Conservation (phyloP, 208 protist species). For the Leishmania martiniquensis region DNA sequence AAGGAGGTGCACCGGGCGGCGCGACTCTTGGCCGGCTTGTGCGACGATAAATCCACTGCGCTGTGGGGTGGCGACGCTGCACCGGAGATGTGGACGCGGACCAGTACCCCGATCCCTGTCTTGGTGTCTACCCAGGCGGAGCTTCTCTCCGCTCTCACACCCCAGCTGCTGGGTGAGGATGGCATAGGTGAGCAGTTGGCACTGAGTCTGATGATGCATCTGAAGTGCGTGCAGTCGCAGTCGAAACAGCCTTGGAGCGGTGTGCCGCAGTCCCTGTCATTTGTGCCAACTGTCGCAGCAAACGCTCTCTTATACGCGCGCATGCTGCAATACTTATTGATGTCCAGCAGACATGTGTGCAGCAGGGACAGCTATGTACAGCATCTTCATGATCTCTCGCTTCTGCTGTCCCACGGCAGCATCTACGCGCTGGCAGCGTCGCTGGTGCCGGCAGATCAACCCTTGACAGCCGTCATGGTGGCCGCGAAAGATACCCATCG, state of each 20-base stretch:
- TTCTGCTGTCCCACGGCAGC: conserved; percentile 46
- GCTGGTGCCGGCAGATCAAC: conserved; percentile 44
- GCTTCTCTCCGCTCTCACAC: conserved; percentile 25
- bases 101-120: conserved; percentile 9
- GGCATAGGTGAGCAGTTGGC: conserved; percentile 16
- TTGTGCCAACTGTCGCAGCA: conserved; percentile 37
- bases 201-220: conserved; percentile 22
- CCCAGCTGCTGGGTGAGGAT: conserved; percentile 14
- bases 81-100: neutral
- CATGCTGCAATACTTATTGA: conserved; percentile 43
- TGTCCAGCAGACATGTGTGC: conserved; percentile 13
- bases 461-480: conserved; percentile 52
- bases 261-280: conserved; percentile 2
- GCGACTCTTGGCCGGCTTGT: conserved; percentile 18
- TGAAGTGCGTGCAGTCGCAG: neutral
- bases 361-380: conserved; percentile 18
- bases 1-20: conserved; percentile 20
- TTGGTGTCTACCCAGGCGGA: conserved; percentile 19
- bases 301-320: conserved; percentile 46
- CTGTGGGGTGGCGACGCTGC: neutral
- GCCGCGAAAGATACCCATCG: conserved; percentile 41
- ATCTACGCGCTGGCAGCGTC: conserved; percentile 58
- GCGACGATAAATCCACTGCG: conserved; percentile 5
- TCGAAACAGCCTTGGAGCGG: conserved; percentile 11
- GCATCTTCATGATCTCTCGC: conserved; percentile 37